Base-by-base conservation (phyloP, 129 eudicot species). In the Chrysanthemum seticuspe region DNA sequence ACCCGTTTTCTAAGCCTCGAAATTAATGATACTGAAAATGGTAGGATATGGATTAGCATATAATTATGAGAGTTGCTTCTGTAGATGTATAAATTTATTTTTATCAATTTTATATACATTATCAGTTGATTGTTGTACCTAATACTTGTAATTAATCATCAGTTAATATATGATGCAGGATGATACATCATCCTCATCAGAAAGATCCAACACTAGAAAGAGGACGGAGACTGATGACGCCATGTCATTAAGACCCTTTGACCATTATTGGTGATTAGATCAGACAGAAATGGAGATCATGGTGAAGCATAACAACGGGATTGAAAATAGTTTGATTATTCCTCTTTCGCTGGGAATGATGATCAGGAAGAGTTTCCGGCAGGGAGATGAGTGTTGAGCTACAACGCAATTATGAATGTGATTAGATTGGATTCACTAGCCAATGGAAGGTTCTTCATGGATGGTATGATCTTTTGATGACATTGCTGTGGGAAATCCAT, bases 131-230 rank as follows among this genome's bases (percentile, higher is more conserved):
- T 40, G 45, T 6, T 6, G 9, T 27, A 34, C 7, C 0, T 4
- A 74, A 52, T 15, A 9, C 55, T 4, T 31, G 54, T 74, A 31
- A 3, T 36, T 51, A 74, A 63, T 63, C 23, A 40, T 19, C 16
- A 51, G 11, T 74, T 15, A 4, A 63, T 6, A 74, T 53, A 50
- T 60, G 68, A 64, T 78, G 52, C 73, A 78, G 82, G 82, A 71
- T 31, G 82, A 78, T 64, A 65, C 82, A 12, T 27, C 49, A 16
- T 78, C 68, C 64, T 78, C 82, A 78, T 71, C 82, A 23, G 68
- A 78, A 11, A 45, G 62, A 71, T 71, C 23, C 12, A 63, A 25
- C 19, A 7, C 52, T 53, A 78, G 56, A 71, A 55, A 60, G 59
- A 63, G 77, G 44, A 71, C 72, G 73, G 76, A 78, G 67, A 63